Conservation (phyloP, 495 filamentous ascomycete species). For the Wilcoxina mikolae region DNA sequence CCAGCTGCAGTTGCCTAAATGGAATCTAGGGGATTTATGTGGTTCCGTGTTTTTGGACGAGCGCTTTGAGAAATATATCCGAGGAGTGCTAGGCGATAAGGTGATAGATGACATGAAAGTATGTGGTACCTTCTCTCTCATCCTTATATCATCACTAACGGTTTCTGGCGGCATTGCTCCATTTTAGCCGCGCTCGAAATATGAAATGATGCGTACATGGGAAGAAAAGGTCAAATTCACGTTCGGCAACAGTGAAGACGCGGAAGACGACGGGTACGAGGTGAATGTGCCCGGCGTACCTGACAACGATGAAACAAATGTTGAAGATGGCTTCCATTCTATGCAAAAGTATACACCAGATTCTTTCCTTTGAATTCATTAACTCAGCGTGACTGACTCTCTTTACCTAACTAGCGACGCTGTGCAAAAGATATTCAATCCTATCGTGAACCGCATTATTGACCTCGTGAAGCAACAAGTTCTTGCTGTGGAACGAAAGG, state of each 20-base stretch:
- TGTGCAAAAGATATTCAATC: constrained; percentile 40
- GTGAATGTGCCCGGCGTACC: constrained; percentile 50
- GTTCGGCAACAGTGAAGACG: constrained; percentile 26
- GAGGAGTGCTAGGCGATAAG: constrained; percentile 60
- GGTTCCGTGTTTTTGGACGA: constrained; percentile 24
- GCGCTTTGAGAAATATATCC: constrained; percentile 59
- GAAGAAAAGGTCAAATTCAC: constrained; percentile 31
- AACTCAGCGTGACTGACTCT: no score
- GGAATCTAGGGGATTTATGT: constrained; percentile 13
- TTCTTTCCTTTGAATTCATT: background rate
- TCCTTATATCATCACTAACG: no score
- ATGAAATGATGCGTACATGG: constrained; percentile 30
- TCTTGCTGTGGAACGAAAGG: constrained; percentile 22
- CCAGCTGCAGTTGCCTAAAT: constrained; percentile 29
- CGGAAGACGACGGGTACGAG: constrained; percentile 25
- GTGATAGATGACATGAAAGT: constrained; percentile 30
- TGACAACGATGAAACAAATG: constrained; percentile 48
- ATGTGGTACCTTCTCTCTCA: no score
- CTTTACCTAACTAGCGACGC: no score
- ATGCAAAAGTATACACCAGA: constrained; percentile 33
- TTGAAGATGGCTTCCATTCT: constrained; percentile 50
- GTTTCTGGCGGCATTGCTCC: no score
- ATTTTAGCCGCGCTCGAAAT: no score
- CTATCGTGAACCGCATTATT: constrained; percentile 44
- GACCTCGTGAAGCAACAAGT: constrained; percentile 47